These are phyloP conservation scores for Zoysia japonica DNA, from an alignment of 176 grass and related monocot genomes.

Conservation along the genomic window DNA sequence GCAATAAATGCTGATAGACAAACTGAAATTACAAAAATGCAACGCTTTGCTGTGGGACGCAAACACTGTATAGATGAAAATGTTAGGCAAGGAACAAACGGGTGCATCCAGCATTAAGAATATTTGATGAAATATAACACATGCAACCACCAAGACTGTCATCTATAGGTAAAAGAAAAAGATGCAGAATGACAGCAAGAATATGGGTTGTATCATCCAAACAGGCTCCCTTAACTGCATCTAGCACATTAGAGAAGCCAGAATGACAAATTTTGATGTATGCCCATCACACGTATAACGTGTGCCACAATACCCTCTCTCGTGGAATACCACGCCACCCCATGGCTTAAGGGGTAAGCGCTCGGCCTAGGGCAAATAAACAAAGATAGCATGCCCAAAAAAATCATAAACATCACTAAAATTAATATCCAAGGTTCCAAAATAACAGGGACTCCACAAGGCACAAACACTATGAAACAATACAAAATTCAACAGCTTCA, in stretches of 20 bases:
- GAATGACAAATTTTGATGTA: slow-evolving; percentile 49
- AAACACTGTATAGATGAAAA: too few relatives aligned
- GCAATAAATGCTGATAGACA: too few relatives aligned
- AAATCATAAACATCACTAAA: neutral
- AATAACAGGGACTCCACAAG: neutral
- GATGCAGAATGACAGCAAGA: neutral
- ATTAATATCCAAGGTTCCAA: neutral
- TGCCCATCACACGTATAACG: slow-evolving; percentile 80
- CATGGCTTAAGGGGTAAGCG: slow-evolving; percentile 65
- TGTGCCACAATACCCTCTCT: slow-evolving; percentile 77
- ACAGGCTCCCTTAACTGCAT: slow-evolving; percentile 27
- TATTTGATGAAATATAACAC: too few relatives aligned
- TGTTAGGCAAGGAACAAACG: too few relatives aligned
- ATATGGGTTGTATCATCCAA: slow-evolving; percentile 36
- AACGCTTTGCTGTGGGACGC: too few relatives aligned
- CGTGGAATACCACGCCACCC: slow-evolving; percentile 91
- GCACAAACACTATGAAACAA: neutral
- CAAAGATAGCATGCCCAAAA: neutral
- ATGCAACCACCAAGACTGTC: too few relatives aligned
- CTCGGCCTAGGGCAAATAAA: slow-evolving; percentile 78
- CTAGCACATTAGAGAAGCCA: slow-evolving; percentile 35
- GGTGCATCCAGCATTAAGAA: too few relatives aligned
- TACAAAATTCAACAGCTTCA: neutral
- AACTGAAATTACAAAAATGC: too few relatives aligned
- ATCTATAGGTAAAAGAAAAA: neutral